Percentiles rank a stretch among this genome's conserved stretches.
Evolutionary conservation across 108 stramenopile genomes (phyloP).

Genomic region (Cyclotella cryptica): DNA sequence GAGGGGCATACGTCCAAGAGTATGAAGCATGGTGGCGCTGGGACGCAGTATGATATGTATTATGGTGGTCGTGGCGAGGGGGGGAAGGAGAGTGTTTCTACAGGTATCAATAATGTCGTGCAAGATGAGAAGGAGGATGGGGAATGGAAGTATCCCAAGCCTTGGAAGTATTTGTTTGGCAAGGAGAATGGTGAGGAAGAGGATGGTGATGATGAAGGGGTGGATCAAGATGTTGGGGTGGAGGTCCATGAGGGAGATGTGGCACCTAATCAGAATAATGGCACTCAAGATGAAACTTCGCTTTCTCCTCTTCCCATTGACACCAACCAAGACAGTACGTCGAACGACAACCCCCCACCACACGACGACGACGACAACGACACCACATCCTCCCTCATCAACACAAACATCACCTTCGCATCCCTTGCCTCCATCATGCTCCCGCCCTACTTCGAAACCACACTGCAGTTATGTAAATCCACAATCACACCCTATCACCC

Average conservation of each 20-base stretch:
- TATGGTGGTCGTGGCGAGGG: too few species aligned
- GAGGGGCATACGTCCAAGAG: not conserved
- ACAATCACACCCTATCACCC: slow-evolving; percentile 27
- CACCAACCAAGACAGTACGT: not conserved
- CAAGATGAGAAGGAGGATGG: not conserved
- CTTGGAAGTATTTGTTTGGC: slow-evolving; percentile 17
- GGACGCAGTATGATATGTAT: not conserved
- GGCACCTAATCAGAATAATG: not conserved
- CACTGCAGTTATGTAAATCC: slow-evolving; percentile 41
- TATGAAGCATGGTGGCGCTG: not conserved
- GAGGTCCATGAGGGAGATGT: not conserved
- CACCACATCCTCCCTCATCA: not conserved
- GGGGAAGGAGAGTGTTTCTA: too few species aligned
- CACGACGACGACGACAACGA: not conserved
- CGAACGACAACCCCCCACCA: not conserved
- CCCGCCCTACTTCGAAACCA: slow-evolving; percentile 39
- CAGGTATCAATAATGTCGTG: too few species aligned
- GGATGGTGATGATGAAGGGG: not conserved
- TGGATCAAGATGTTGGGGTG: not conserved
- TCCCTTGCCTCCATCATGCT: slow-evolving; percentile 45
- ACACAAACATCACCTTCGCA: slow-evolving; percentile 29
- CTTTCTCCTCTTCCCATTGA: not conserved
- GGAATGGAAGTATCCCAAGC: not conserved
- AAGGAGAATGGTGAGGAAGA: slow-evolving; percentile 1
- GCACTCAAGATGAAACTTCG: not conserved